Evolutionary conservation across 139 green algal genomes (phyloP), one percentile per base, ranked within the genome.

Genomic region (Raphidocelis subcapitata): DNA sequence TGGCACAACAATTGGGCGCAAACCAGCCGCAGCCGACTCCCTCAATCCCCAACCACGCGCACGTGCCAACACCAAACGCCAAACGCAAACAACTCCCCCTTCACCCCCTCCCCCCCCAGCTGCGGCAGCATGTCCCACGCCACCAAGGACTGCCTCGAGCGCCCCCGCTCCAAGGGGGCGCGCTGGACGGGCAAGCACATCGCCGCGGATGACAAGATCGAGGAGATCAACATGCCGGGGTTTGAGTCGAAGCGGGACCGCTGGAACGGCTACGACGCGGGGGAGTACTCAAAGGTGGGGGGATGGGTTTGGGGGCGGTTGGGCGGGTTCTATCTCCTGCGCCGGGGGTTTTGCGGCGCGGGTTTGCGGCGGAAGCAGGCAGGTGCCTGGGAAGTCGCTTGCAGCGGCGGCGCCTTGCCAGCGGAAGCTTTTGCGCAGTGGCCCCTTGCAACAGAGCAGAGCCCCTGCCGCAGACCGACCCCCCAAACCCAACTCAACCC

Each of bases 91-190:
- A n/a, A n/a, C n/a, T n/a, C n/a, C n/a, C 12, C 12, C 41, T 49
- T 12, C 41, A 8, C 12, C 33, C 29, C 12, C 56, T 29, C 1
- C 33, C 15, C 2, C 3, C 56, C 72, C 90, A 97, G 91, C 87
- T 99, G 96, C 78, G 96, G 96, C 18, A 88, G 90, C 49, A 98
- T 98, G 87, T 90, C 91, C 1, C 96, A 99, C 81, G 94, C 95
- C 71, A 92, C 88, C 20, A 97, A 96, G 73, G 92, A 98, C 77
- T 99, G 96, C 79, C 74, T 98, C 79, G 96, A 99, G 71, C 82
- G 96, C 32, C 96, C 96, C 21, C 81, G 96, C n/a, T 81, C 66
- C 55, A 88, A 92, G 67, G 93, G 94, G 4, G 96, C 96, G 15
- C 88, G 88, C 44, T 93, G 62, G 51, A 99, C 94, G 3, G 92